Conservation (phyloP, 2,329 filamentous ascomycete species). For the Microdochium bolleyi region DNA sequence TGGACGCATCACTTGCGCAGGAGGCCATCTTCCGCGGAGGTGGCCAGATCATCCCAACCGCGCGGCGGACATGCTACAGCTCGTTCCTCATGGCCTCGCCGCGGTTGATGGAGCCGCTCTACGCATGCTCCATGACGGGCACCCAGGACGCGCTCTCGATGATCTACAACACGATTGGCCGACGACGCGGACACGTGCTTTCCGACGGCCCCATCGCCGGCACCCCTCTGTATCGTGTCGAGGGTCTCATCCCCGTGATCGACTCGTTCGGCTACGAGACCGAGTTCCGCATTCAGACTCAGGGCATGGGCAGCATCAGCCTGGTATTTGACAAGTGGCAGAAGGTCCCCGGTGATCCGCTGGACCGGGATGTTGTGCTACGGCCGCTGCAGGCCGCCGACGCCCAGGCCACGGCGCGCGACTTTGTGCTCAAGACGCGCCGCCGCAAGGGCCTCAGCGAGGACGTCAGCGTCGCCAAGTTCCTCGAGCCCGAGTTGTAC, state of each 20-base stretch:
- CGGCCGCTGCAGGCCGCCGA: constrained; percentile 80
- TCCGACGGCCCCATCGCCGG: constrained; percentile 92
- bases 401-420: constrained; percentile 82
- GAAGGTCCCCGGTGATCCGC: constrained; percentile 89
- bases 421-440: constrained; percentile 95
- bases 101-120: constrained; percentile 93
- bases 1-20: constrained; percentile 75
- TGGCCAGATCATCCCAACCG: constrained; percentile 94
- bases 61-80: constrained; percentile 86
- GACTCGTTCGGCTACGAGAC: constrained; percentile 98
- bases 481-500: constrained; percentile 91
- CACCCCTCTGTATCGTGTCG: constrained; percentile 87
- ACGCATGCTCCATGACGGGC: constrained; percentile 86
- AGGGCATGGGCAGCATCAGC: constrained; percentile 83
- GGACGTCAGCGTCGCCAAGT: constrained; percentile 92
- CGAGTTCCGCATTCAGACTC: constrained; percentile 89
- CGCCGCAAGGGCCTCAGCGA: constrained; percentile 89
- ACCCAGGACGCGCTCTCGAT: constrained; percentile 82
- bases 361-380: constrained; percentile 78
- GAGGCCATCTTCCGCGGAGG: constrained; percentile 94
- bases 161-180: constrained; percentile 85
- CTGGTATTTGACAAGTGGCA: constrained; percentile 95
- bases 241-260: constrained; percentile 87
- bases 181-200: constrained; percentile 84
- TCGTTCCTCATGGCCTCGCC: constrained; percentile 97